phyloP scores from a whole-genome alignment of 192 early-diverging fungal genomes.

The Backusella mclennaniae region DNA sequence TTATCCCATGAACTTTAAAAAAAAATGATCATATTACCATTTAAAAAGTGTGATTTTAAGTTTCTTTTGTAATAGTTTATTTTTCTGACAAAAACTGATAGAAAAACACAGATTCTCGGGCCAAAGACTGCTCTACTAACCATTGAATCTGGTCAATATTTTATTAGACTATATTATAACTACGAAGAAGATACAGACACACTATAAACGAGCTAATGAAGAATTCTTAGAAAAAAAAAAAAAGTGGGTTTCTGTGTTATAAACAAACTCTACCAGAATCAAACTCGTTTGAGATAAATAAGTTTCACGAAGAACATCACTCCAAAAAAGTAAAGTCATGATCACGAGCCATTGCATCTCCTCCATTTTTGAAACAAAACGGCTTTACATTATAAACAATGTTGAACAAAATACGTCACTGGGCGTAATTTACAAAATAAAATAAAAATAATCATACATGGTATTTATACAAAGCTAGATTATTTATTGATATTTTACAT shows the following conservation, averaged over 20 bases:
- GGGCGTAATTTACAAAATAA: not conserved
- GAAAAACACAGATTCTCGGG: too few relatives aligned
- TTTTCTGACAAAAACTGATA: too few relatives aligned
- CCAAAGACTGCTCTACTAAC: too few relatives aligned
- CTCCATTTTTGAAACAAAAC: not conserved
- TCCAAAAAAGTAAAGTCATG: not conserved
- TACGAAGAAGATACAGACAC: too few relatives aligned
- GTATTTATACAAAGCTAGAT: not conserved
- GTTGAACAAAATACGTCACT: not conserved
- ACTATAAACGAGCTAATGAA: too few relatives aligned
- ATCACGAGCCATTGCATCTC: not conserved
- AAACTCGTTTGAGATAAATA: not conserved
- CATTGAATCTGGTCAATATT: too few relatives aligned
- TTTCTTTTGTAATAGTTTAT: not conserved
- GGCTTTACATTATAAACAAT: not conserved
- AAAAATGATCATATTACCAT: not conserved
- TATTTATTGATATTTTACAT: slow-evolving; percentile 1
- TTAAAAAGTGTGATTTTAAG: not conserved
- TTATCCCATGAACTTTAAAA: not conserved
- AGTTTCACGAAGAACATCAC: not conserved
- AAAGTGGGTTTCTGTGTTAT: not conserved
- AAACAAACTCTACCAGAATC: not conserved
- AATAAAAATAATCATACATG: not conserved
- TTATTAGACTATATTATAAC: too few relatives aligned
- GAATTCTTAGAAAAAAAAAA: too few relatives aligned